phyloP scores from a whole-genome alignment of 257 asterid genomes.

The Anisodus acutangulus region DNA sequence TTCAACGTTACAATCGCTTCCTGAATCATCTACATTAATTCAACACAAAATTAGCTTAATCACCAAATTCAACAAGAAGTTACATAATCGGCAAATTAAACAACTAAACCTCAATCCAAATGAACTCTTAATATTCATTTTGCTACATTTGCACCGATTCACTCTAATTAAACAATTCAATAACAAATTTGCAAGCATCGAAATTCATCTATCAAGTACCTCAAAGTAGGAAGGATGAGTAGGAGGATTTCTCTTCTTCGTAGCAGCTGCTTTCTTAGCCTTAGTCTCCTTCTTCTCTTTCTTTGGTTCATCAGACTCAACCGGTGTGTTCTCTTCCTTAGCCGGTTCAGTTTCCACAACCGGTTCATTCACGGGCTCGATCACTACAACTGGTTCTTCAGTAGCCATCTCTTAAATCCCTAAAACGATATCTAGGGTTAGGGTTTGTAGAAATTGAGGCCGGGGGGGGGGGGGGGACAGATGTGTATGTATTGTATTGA shows the following conservation, averaged over 20 bases:
- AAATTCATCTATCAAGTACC: slow-evolving; percentile 42
- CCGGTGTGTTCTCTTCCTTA: slow-evolving; percentile 34
- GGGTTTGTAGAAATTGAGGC: slow-evolving; percentile 29
- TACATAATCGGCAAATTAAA: no score
- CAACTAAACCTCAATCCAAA: no score
- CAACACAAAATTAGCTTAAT: neutral
- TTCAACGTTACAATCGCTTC: slow-evolving; percentile 74
- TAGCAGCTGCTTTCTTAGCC: slow-evolving; percentile 64
- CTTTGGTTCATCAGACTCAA: slow-evolving; percentile 45
- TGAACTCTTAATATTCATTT: no score
- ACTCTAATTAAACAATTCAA: no score
- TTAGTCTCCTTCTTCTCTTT: slow-evolving; percentile 44
- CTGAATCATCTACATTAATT: slow-evolving; percentile 66
- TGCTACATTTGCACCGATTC: no score
- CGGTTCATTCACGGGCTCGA: slow-evolving; percentile 36
- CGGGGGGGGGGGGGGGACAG: neutral
- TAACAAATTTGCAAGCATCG: neutral
- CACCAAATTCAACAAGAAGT: no score
- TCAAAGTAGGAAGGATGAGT: slow-evolving; percentile 86
- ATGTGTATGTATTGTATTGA: neutral
- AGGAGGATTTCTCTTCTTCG: slow-evolving; percentile 46
- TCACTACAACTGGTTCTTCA: slow-evolving; percentile 53
- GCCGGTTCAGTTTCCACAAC: slow-evolving; percentile 35
- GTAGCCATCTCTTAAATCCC: slow-evolving; percentile 35
- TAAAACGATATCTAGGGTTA: slow-evolving; percentile 35